Percentiles rank a stretch among this genome's conserved stretches.
Evolutionary conservation across 192 early-diverging fungal genomes (phyloP).

Genomic region (Coemansia javaensis): DNA sequence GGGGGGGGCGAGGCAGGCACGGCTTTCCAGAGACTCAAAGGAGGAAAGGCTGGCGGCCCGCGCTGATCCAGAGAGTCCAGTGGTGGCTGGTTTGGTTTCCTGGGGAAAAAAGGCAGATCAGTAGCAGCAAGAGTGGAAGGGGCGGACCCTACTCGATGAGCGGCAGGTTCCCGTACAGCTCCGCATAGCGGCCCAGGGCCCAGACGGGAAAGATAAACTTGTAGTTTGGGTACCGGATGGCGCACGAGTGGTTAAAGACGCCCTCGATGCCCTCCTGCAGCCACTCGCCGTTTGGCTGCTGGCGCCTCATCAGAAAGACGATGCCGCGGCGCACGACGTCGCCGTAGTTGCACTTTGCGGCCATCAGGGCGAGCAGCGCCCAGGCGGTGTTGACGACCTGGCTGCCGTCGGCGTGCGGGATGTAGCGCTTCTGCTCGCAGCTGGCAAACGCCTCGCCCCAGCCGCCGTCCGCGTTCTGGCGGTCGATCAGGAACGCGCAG

Average conservation of each 20-base stretch:
- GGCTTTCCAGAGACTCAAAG: too few species aligned
- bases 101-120: too few species aligned
- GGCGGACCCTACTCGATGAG: conserved; percentile 37
- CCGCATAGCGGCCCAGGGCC: conserved; percentile 82
- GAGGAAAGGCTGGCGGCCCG: too few species aligned
- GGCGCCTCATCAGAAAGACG: conserved; percentile 74
- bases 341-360: conserved; percentile 78
- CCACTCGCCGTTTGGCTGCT: conserved; percentile 92
- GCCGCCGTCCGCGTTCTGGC: conserved; percentile 88
- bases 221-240: conserved; percentile 88
- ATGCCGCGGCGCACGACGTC: conserved; percentile 58
- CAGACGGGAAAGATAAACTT: conserved; percentile 91
- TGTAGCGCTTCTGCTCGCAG: conserved; percentile 42
- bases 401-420: conserved; percentile 54
- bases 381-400: conserved; percentile 93
- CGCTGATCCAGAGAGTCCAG: too few species aligned
- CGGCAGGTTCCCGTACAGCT: conserved; percentile 60
- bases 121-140: too few species aligned
- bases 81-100: too few species aligned
- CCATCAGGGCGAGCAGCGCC: conserved; percentile 84
- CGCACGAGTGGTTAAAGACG: conserved; percentile 92
- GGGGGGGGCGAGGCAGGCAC: too few species aligned
- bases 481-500: conserved; percentile 87
- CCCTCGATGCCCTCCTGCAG: conserved; percentile 96
- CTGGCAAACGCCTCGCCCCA: conserved; percentile 95